These are phyloP conservation scores for Starmerella geochares DNA, from an alignment of 805 yeast genomes.

Conservation along the genomic window DNA sequence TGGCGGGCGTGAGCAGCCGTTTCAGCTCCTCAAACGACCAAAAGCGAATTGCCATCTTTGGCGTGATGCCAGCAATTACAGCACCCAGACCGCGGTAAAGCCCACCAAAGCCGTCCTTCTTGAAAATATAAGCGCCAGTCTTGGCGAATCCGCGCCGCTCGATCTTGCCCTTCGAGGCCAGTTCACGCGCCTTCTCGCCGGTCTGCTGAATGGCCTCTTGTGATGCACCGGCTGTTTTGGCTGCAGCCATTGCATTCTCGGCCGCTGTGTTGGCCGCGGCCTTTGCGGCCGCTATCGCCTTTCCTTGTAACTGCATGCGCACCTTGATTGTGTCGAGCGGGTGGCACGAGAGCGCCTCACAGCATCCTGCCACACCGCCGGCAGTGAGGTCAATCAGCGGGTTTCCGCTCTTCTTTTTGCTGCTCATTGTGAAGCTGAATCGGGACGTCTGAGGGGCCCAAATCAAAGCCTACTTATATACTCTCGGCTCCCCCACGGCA, in stretches of 20 bases:
- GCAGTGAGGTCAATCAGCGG: conserved; percentile 43
- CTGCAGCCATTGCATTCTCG: conserved; percentile 21
- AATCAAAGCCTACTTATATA: not conserved
- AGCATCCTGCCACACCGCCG: conserved; percentile 95
- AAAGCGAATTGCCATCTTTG: conserved; percentile 96
- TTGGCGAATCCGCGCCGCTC: conserved; percentile 72
- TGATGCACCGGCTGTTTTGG: conserved; percentile 12
- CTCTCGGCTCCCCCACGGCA: not conserved
- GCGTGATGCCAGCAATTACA: conserved; percentile 92
- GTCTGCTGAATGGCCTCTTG: conserved; percentile 18
- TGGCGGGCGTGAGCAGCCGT: conserved; percentile 47
- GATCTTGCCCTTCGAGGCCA: conserved; percentile 34
- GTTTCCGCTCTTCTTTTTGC: conserved; percentile 26
- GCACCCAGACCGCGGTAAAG: conserved; percentile 95
- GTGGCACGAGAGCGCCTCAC: conserved; percentile 96
- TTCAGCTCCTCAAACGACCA: conserved; percentile 87
- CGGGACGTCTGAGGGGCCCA: not conserved
- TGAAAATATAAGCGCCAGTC: conserved; percentile 70
- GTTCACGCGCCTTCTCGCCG: conserved; percentile 17
- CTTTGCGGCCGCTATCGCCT: conserved; percentile 34
- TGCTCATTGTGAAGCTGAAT: conserved; percentile 1
- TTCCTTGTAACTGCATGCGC: conserved; percentile 84
- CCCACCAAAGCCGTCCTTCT: conserved; percentile 72
- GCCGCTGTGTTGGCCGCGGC: conserved; percentile 13
- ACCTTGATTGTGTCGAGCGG: conserved; percentile 97